Percentiles rank a stretch among this genome's conserved stretches.
phyloP scores from a whole-genome alignment of 805 yeast species.

The Kodamaea restingae region DNA sequence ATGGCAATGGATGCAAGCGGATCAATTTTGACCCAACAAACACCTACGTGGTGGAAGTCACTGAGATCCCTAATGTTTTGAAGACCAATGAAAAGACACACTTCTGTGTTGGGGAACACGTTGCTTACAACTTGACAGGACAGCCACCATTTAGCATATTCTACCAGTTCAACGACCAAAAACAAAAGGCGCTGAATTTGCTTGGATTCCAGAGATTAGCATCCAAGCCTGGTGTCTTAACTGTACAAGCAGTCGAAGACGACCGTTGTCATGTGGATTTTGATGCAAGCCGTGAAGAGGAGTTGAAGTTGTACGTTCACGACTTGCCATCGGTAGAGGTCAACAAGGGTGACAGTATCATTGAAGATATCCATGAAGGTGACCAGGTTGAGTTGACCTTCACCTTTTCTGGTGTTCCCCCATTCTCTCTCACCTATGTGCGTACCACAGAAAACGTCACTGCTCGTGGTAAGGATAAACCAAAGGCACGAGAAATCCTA shows the following conservation, averaged over 20 bases:
- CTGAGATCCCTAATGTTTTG: slow-evolving; percentile 71
- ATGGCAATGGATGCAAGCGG: slow-evolving; percentile 65
- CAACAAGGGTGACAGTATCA: slow-evolving; percentile 67
- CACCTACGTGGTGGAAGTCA: slow-evolving; percentile 53
- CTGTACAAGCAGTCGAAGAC: slow-evolving; percentile 67
- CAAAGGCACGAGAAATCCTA: slow-evolving; percentile 27
- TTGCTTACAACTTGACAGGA: slow-evolving; percentile 73
- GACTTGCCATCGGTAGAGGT: slow-evolving; percentile 74
- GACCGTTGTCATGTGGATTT: slow-evolving; percentile 69
- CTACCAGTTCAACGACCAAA: slow-evolving; percentile 65
- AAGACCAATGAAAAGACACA: slow-evolving; percentile 30
- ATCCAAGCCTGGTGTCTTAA: slow-evolving; percentile 72
- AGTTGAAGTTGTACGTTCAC: slow-evolving; percentile 34
- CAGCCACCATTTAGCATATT: slow-evolving; percentile 72
- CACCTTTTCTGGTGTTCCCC: slow-evolving; percentile 83
- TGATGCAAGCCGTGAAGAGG: slow-evolving; percentile 31
- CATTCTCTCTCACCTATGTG: slow-evolving; percentile 81
- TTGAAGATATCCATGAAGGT: slow-evolving; percentile 89
- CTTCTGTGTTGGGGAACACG: slow-evolving; percentile 91
- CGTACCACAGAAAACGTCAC: slow-evolving; percentile 50
- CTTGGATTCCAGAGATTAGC: slow-evolving; percentile 61
- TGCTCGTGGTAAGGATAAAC: slow-evolving; percentile 16
- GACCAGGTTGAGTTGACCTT: slow-evolving; percentile 87
- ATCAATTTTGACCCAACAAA: slow-evolving; percentile 36
- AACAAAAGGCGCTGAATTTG: slow-evolving; percentile 53